Evolutionary conservation across 2,329 filamentous ascomycete genomes (phyloP).

Genomic region (Biscogniauxia marginata): DNA sequence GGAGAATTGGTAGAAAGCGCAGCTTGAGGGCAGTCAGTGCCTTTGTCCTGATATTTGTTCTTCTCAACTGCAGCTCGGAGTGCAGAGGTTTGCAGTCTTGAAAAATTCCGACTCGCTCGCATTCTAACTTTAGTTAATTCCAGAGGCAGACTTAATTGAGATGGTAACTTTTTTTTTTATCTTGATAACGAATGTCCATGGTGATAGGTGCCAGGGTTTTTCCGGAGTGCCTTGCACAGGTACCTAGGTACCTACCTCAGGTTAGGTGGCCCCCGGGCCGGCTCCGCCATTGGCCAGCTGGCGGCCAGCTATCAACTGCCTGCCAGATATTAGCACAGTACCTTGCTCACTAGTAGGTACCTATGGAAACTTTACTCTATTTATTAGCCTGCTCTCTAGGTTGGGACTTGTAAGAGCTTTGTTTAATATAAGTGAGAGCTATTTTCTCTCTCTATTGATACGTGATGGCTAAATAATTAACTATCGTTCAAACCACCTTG

Average conservation of each 20-base stretch:
- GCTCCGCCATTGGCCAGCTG: too few relatives aligned
- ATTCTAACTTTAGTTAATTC: background rate
- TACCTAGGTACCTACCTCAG: background rate
- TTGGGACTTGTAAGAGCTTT: too few relatives aligned
- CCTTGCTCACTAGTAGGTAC: too few relatives aligned
- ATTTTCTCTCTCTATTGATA: too few relatives aligned
- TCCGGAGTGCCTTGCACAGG: background rate
- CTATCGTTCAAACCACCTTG: too few relatives aligned
- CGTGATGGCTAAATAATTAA: too few relatives aligned
- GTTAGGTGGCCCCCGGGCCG: too few relatives aligned
- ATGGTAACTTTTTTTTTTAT: background rate
- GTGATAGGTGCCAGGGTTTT: background rate
- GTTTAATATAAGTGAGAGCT: too few relatives aligned
- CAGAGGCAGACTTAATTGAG: background rate
- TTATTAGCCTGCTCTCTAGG: too few relatives aligned
- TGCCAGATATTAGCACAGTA: too few relatives aligned
- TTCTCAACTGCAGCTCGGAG: background rate
- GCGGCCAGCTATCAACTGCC: too few relatives aligned
- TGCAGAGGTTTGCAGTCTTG: background rate
- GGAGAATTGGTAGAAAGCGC: constrained; percentile 1
- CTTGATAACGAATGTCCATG: background rate
- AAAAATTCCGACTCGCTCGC: background rate
- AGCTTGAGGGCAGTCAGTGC: constrained; percentile 4
- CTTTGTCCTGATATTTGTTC: constrained; percentile 13
- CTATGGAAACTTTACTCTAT: too few relatives aligned